Percentiles rank a stretch among this genome's conserved stretches.
These are phyloP conservation scores for Hypoxylon sp. DNA, from an alignment of 2,329 filamentous ascomycete species.

Conservation along the genomic window DNA sequence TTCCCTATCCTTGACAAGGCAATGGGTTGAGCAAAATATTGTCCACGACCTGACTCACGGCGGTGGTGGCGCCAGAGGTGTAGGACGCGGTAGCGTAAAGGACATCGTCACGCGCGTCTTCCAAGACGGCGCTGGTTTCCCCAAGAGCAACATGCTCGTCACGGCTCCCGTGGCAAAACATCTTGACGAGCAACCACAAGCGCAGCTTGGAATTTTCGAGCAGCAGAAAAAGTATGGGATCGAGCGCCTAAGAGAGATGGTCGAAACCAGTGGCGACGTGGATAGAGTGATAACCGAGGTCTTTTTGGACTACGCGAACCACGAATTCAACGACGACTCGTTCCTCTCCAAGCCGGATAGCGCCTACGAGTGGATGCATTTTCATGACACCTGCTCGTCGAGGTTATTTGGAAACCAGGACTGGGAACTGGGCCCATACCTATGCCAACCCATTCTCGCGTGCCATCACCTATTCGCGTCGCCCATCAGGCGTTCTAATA, in stretches of 20 bases:
- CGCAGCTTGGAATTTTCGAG: conserved; percentile 75
- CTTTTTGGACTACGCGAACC: conserved; percentile 84
- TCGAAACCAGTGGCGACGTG: conserved; percentile 80
- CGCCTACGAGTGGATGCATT: conserved; percentile 95
- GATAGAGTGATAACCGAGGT: conserved; percentile 83
- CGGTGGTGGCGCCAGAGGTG: conserved; percentile 73
- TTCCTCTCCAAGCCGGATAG: conserved; percentile 80
- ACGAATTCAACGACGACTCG: conserved; percentile 92
- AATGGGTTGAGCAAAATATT: conserved; percentile 79
- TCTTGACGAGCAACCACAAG: conserved; percentile 61
- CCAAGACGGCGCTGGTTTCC: conserved; percentile 79
- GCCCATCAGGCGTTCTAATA: conserved; percentile 59
- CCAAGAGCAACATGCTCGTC: conserved; percentile 60
- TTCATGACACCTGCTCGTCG: conserved; percentile 84
- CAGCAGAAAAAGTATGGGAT: conserved; percentile 75
- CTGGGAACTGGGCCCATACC: conserved; percentile 89
- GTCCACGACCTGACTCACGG: conserved; percentile 72
- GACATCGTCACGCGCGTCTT: conserved; percentile 83
- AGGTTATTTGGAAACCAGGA: conserved; percentile 85
- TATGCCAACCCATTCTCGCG: conserved; percentile 84
- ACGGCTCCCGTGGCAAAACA: conserved; percentile 53
- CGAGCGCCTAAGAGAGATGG: conserved; percentile 75
- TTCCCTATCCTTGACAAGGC: conserved; percentile 66
- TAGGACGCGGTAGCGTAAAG: conserved; percentile 74
- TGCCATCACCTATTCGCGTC: conserved; percentile 93